Base-by-base conservation (phyloP, 148 eudicot genomes). In the Rhododendron henanense region DNA sequence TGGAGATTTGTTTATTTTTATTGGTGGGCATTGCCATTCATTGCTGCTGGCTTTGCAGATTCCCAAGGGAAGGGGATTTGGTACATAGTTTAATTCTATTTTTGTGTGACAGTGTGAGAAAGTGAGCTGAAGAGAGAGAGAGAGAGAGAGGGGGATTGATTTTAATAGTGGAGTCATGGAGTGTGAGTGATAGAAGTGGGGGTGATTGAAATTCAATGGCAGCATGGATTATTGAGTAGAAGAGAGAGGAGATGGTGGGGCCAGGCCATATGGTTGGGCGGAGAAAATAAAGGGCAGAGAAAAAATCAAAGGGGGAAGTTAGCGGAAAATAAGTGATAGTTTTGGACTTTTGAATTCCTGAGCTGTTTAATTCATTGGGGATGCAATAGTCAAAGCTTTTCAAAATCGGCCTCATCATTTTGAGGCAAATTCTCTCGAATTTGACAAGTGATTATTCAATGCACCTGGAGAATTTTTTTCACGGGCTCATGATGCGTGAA, bases 31-130 rank as follows among this genome's bases (percentile, higher is more conserved):
- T 71, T 71, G 41, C 76, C 41, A 71, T 33, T 71, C 76, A 71
- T 71, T 71, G 76, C 61, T 89, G 96, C 61, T 89, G 96, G 91
- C 90, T 85, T 88, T 91, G 96, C 95, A 87, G 88, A 92, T 89
- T 93, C 96, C 95, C 96, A 88, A 91, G 88, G 96, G 93, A 79
- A 15, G 90, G 92, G 95, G 90, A 74, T 89, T 88, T 89, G 85
- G 91, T 91, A 90, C 90, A 90, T 92, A 90, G 74, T 81, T 83
- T 81, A 88, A 86, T 86, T 41, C 45, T 41, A 41, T 41, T 85
- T 86, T 84, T 84, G 88, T 88, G 92, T 19, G 85, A 87, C 80
- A 37, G 84, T 85, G 69, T 75, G 85, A 55, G 79, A 78, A 71
- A 85, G 77, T 57, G 63, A 84, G 67, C 61, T 59, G 50, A 78